A percentile compares a stretch with the other conserved stretches of the same genome.
phyloP scores from a whole-genome alignment of 192 early-diverging fungal genomes.

The Umbelopsis ramanniana region DNA sequence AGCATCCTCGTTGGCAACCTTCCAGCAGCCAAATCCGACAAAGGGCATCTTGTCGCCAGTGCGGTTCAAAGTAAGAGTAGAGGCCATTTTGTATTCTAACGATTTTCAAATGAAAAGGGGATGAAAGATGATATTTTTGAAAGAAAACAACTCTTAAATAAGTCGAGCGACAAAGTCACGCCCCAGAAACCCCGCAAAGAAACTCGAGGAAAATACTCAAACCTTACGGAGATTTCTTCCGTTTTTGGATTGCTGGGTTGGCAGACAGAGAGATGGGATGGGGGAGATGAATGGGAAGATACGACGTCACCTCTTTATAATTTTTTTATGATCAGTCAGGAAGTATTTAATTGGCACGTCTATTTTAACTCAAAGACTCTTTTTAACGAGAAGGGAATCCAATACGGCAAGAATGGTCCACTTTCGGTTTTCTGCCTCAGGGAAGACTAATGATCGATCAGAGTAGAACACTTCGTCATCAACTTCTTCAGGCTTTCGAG shows the following conservation, averaged over 20 bases:
- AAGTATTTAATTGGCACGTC: background rate
- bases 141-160: background rate
- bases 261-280: background rate
- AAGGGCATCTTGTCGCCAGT: conserved; percentile 59
- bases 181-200: background rate
- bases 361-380: conserved; percentile 44
- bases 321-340: background rate
- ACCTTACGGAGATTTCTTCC: conserved; percentile 20
- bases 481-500: conserved; percentile 96
- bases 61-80: conserved; percentile 46
- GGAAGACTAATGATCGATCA: conserved; percentile 90
- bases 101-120: conserved; percentile 9
- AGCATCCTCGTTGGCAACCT: conserved; percentile 47
- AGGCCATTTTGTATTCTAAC: conserved; percentile 27
- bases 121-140: background rate
- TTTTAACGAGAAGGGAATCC: conserved; percentile 64
- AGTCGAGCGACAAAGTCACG: background rate
- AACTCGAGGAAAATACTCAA: conserved; percentile 6
- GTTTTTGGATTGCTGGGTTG: background rate
- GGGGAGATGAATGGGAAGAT: background rate
- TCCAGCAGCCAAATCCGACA: conserved; percentile 59
- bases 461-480: conserved; percentile 95
- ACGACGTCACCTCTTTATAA: background rate
- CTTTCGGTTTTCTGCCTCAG: conserved; percentile 98
- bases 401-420: conserved; percentile 94